Evolutionary conservation across 139 green algal genomes (phyloP), one percentile per base, ranked within the genome.

Genomic region (Coelastrella sp.): DNA sequence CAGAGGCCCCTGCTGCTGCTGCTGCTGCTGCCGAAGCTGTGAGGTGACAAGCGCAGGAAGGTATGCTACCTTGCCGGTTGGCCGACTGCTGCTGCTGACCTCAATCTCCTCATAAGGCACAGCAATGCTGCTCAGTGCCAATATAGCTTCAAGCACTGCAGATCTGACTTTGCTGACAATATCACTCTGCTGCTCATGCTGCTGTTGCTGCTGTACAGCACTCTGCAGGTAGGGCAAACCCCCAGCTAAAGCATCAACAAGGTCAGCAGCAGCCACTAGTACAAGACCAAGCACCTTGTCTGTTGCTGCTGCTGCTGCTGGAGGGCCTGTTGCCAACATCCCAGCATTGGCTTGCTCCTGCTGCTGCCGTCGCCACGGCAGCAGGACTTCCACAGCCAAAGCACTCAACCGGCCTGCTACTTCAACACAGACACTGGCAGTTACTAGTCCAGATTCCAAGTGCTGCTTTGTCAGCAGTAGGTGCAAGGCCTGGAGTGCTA

Each of bases 311-410:
- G 73, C 32, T 81, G 48, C 72, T 64, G 72, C 11, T 30, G 50
- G 13, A 27, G n/a, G 25, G 48, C 50, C 71, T 79, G 71, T 30
- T 63, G 21, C 71, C 45, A 4, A 27, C 40, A 37, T 37, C 23
- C 53, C 68, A 76, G 68, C 35, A 27, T 15, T 40, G 53, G 38
- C 4, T 35, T 17, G 19, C 53, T 57, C 51, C 75, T 69, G 74
- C 74, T 68, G 74, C 74, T 45, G 72, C 72, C 48, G 72, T 45
- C 64, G 72, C 84, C 90, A 73, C 0, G 81, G 73, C 1, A 25
- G 17, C 17, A 88, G 86, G 37, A 45, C n/a, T 21, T 84, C 21
- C 5, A 68, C 53, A 40, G 73, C 67, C n/a, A 84, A 34, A 6
- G 73, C 85, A 45, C 35, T 35, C 15, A 79, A 50, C 66, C 60